Conservation (phyloP, 2,329 filamentous ascomycete genomes). For the Botrytis fabae region DNA sequence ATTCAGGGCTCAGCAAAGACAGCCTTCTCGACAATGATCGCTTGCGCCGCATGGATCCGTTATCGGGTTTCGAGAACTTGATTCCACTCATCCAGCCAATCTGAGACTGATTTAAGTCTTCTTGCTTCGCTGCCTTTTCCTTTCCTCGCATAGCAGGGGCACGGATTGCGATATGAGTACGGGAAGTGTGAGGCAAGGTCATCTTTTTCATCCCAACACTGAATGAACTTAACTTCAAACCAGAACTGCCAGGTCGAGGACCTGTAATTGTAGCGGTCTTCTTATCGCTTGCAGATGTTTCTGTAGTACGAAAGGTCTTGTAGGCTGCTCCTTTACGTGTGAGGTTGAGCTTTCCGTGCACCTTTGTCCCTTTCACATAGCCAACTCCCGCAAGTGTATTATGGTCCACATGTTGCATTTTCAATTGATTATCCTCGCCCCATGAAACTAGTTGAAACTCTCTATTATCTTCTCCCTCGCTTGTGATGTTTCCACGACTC, state of each 20-base stretch:
- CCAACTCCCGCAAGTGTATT: slow-evolving; percentile 68
- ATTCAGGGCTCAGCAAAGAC: slow-evolving; percentile 39
- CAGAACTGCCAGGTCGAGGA: slow-evolving; percentile 50
- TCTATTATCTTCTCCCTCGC: slow-evolving; percentile 72
- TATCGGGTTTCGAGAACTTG: slow-evolving; percentile 51
- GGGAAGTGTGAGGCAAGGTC: slow-evolving; percentile 42
- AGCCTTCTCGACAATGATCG: slow-evolving; percentile 35
- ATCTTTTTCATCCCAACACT: slow-evolving; percentile 45
- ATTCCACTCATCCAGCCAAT: slow-evolving; percentile 72
- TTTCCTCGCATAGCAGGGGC: slow-evolving; percentile 40
- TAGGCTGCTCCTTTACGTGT: slow-evolving; percentile 85
- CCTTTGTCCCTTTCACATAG: slow-evolving; percentile 67
- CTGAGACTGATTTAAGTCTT: slow-evolving; percentile 53
- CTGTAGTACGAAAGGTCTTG: slow-evolving; percentile 77
- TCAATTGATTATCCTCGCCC: slow-evolving; percentile 82
- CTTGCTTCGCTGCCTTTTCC: slow-evolving; percentile 33
- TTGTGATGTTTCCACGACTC: slow-evolving; percentile 64
- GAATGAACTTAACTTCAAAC: slow-evolving; percentile 40
- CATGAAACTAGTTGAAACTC: slow-evolving; percentile 94
- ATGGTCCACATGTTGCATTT: slow-evolving; percentile 71
- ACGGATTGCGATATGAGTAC: slow-evolving; percentile 33
- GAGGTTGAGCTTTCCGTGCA: slow-evolving; percentile 64
- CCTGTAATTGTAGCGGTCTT: slow-evolving; percentile 63
- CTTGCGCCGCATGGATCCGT: slow-evolving; percentile 27
- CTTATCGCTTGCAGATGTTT: slow-evolving; percentile 59